A percentile compares a stretch with the other conserved stretches of the same genome.
These are phyloP conservation scores for Eucalyptus lansdowneana DNA, from an alignment of 345 rosid species.

Conservation along the genomic window DNA sequence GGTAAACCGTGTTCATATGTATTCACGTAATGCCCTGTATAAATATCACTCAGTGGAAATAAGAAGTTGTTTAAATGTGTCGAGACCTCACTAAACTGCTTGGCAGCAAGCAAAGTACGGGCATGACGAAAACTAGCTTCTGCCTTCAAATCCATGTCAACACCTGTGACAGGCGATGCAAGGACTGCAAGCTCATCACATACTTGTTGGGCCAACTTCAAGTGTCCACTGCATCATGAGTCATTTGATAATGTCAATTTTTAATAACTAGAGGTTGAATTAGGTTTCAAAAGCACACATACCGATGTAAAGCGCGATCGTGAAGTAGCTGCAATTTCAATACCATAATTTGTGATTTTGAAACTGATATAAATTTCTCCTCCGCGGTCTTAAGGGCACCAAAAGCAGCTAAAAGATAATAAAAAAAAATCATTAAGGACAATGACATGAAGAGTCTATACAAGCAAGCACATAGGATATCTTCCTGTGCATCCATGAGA, in stretches of 20 bases:
- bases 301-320: conserved; percentile 87
- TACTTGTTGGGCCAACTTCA: conserved; percentile 73
- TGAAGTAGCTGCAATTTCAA: conserved; percentile 90
- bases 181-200: conserved; percentile 84
- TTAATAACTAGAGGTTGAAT: background rate
- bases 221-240: conserved; percentile 46
- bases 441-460: background rate
- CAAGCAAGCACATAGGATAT: background rate
- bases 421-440: background rate
- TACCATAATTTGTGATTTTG: conserved; percentile 66
- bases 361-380: conserved; percentile 61
- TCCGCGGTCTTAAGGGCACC: conserved; percentile 76
- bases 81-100: conserved; percentile 75
- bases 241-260: background rate
- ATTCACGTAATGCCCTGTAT: background rate
- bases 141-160: conserved; percentile 81
- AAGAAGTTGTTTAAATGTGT: background rate
- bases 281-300: background rate
- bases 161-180: conserved; percentile 71
- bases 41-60: background rate
- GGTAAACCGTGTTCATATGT: background rate
- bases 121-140: conserved; percentile 90
- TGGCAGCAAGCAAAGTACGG: conserved; percentile 90
- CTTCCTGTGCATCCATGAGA: background rate
- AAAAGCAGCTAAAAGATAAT: conserved; percentile 56